These are phyloP conservation scores for Penicillium argentinense DNA, from an alignment of 495 filamentous ascomycete species.

Conservation along the genomic window DNA sequence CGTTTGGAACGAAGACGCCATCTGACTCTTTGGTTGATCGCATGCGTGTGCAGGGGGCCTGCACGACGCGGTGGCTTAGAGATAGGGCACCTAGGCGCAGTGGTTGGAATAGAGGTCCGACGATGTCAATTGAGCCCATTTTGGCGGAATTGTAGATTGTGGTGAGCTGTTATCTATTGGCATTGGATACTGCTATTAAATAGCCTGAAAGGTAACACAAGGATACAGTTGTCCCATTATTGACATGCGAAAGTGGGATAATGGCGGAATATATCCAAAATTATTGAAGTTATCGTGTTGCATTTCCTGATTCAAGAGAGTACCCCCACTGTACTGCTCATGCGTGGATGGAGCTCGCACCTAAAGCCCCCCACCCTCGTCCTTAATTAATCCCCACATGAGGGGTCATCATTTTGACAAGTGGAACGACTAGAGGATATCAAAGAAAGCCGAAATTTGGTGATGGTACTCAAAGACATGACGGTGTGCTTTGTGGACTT, in stretches of 20 bases:
- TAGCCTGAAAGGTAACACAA: background rate
- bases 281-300: background rate
- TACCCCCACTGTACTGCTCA: slow-evolving; percentile 13
- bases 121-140: slow-evolving; percentile 30
- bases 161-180: background rate
- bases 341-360: background rate
- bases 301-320: background rate
- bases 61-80: slow-evolving; percentile 50
- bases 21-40: slow-evolving; percentile 41
- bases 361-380: slow-evolving; percentile 6
- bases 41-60: slow-evolving; percentile 56
- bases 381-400: background rate
- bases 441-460: no score
- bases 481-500: no score
- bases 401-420: no score
- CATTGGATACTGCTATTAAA: background rate
- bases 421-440: no score
- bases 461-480: no score
- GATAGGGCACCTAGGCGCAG: slow-evolving; percentile 45
- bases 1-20: slow-evolving; percentile 38
- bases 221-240: no score
- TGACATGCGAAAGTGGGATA: slow-evolving; percentile 16
- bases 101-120: slow-evolving; percentile 52
- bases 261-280: slow-evolving; percentile 10
- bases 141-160: slow-evolving; percentile 4